Percentiles rank a stretch among this genome's conserved stretches.
These are phyloP conservation scores for Tylopilus felleus DNA, from an alignment of 768 basidiomycete genomes.

Conservation along the genomic window DNA sequence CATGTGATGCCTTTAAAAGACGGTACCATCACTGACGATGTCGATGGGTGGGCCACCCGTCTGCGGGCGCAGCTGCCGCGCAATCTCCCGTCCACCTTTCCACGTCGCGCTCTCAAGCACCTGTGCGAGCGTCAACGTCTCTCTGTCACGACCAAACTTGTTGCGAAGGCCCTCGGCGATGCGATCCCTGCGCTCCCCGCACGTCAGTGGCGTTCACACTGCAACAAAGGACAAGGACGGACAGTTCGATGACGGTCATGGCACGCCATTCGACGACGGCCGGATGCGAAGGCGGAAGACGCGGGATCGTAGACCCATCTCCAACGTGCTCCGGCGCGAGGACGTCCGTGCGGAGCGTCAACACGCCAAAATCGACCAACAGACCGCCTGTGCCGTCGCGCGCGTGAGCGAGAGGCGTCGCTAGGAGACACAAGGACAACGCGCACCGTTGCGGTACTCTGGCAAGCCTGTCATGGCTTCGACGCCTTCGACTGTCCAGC, in stretches of 20 bases:
- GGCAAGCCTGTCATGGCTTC: conserved; percentile 91
- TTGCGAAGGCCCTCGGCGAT: conserved; percentile 67
- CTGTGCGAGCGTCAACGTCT: conserved; percentile 60
- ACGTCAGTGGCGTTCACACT: background rate
- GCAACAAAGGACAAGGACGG: background rate
- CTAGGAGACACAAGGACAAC: background rate
- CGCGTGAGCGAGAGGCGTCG: background rate
- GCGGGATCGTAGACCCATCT: conserved; percentile 42
- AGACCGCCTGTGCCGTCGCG: conserved; percentile 66
- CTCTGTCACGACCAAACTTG: conserved; percentile 42
- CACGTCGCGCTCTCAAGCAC: conserved; percentile 94
- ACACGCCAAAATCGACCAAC: conserved; percentile 77
- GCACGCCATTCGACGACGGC: conserved; percentile 97
- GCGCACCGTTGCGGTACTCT: conserved; percentile 84
- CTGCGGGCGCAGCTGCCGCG: conserved; percentile 66
- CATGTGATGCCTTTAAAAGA: background rate
- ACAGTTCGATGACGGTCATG: conserved; percentile 92
- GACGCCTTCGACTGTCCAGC: conserved; percentile 78
- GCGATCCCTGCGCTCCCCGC: conserved; percentile 56
- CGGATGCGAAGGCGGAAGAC: conserved; percentile 72
- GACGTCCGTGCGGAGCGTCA: conserved; percentile 58
- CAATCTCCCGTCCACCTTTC: conserved; percentile 95
- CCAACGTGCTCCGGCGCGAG: conserved; percentile 48
- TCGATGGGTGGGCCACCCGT: conserved; percentile 85
- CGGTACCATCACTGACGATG: conserved; percentile 55